Percentiles rank a stretch among this genome's conserved stretches.
These are phyloP conservation scores for Cystobasidium tubakii DNA, from an alignment of 768 basidiomycete genomes.

Conservation along the genomic window DNA sequence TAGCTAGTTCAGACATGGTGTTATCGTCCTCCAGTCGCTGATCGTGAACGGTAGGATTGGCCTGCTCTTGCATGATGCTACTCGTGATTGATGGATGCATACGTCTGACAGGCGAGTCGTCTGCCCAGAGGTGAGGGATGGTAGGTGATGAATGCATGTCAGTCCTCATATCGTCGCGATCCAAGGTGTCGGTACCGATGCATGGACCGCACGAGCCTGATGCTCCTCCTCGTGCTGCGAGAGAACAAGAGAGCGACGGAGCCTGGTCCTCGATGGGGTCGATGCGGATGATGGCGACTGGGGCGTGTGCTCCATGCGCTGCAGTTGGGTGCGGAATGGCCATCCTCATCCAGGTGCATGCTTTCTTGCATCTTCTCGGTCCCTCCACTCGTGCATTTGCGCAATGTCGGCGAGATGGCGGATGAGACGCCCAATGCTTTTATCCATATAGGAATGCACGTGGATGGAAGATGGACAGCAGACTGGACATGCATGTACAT, in stretches of 20 bases:
- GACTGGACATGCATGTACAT: too few species aligned
- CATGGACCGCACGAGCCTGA: background rate
- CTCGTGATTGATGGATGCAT: too few species aligned
- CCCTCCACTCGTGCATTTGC: too few species aligned
- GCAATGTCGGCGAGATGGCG: too few species aligned
- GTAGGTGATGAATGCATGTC: background rate
- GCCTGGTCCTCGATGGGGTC: background rate
- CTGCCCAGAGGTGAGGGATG: background rate
- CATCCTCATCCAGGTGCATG: too few species aligned
- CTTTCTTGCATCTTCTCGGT: too few species aligned
- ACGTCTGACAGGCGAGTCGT: background rate
- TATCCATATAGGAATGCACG: too few species aligned
- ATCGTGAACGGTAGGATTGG: background rate
- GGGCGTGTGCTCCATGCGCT: background rate
- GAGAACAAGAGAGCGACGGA: background rate
- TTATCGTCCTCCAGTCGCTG: background rate
- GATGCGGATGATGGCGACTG: background rate
- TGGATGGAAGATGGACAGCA: too few species aligned
- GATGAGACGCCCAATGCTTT: too few species aligned
- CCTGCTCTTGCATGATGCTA: background rate
- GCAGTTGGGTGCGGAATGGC: too few species aligned
- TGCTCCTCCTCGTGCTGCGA: constrained; percentile 6
- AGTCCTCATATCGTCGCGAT: too few species aligned
- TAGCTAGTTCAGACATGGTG: background rate
- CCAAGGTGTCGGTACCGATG: too few species aligned